These are phyloP conservation scores for Rubia yunnanensis DNA, from an alignment of 257 asterid genomes.

Conservation along the genomic window DNA sequence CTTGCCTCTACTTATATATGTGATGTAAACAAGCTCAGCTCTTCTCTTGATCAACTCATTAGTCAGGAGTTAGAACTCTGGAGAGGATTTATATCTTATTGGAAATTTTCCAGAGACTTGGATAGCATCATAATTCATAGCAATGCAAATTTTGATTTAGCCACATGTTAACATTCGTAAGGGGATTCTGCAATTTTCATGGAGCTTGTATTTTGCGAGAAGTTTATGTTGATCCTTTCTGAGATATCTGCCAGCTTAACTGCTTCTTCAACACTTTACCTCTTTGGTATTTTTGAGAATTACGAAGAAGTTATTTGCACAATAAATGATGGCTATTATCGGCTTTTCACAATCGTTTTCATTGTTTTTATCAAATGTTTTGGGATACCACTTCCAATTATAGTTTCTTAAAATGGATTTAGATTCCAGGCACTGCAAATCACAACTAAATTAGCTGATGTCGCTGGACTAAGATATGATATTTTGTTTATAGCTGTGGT, in stretches of 20 bases:
- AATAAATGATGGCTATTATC: not conserved
- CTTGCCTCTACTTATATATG: not conserved
- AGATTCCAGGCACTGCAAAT: not conserved
- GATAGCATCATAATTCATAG: too few relatives aligned
- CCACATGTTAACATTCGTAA: not conserved
- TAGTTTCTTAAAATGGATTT: too few relatives aligned
- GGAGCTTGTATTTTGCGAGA: not conserved
- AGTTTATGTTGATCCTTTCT: constrained; percentile 2
- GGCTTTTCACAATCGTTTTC: not conserved
- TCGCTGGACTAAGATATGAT: not conserved
- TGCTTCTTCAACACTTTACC: not conserved
- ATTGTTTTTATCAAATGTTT: too few relatives aligned
- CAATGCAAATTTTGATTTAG: not conserved
- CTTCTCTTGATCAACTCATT: not conserved
- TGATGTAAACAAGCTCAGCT: not conserved
- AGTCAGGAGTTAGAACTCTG: too few relatives aligned
- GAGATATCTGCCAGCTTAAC: not conserved
- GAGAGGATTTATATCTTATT: not conserved
- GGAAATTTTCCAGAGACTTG: not conserved
- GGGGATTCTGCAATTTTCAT: not conserved
- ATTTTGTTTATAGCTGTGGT: not conserved
- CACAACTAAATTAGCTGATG: not conserved
- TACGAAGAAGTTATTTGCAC: not conserved
- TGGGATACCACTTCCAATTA: too few relatives aligned
- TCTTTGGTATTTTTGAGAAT: not conserved